Conservation (phyloP, 2,329 filamentous ascomycete species). For the Aspergillus persii region DNA sequence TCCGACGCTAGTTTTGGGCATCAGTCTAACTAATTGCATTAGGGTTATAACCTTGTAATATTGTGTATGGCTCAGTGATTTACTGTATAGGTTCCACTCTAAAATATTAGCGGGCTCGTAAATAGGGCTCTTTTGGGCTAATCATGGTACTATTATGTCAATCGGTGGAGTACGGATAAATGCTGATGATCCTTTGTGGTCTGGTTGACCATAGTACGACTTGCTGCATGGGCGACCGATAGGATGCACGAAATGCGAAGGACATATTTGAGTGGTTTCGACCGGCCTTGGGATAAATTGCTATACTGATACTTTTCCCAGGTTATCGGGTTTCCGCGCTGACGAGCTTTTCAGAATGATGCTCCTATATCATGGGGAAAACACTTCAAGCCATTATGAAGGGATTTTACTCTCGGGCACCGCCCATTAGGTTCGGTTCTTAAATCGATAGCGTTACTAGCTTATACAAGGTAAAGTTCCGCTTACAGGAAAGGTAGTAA, state of each 20-base stretch:
- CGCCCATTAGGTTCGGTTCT: too few relatives aligned
- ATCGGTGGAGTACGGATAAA: background rate
- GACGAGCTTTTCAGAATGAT: background rate
- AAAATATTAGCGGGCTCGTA: background rate
- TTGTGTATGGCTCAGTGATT: background rate
- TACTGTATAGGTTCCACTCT: background rate
- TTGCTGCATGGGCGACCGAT: background rate
- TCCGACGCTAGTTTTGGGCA: background rate
- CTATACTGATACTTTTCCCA: background rate
- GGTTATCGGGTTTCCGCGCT: background rate
- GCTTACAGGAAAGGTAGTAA: too few relatives aligned
- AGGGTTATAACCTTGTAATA: background rate
- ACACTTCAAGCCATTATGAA: background rate
- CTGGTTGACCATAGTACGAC: background rate
- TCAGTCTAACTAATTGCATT: background rate
- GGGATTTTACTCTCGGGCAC: background rate
- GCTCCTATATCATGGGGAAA: background rate
- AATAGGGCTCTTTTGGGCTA: background rate
- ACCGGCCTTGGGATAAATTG: background rate
- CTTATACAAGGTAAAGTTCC: too few relatives aligned
- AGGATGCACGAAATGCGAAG: background rate
- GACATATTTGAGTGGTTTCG: background rate
- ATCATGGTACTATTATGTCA: background rate
- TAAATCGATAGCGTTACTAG: too few relatives aligned
- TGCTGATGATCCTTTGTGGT: background rate